Conservation (phyloP, 2,329 filamentous ascomycete species). For the Penicillium sp. region DNA sequence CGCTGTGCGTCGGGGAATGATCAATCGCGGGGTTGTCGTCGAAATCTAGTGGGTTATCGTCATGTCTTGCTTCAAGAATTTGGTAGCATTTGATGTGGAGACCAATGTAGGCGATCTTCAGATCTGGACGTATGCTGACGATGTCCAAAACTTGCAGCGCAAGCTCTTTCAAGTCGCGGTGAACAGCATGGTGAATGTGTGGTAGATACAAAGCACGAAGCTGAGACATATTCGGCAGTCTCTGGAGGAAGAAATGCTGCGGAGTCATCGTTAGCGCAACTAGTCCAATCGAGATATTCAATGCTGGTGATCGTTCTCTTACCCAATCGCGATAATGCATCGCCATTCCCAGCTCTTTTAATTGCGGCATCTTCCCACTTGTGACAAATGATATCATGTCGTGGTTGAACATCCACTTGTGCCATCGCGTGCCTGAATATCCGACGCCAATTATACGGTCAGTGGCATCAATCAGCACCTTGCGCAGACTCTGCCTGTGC, state of each 20-base stretch:
- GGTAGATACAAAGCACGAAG: constrained; percentile 70
- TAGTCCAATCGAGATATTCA: neutral
- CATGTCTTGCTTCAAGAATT: constrained; percentile 60
- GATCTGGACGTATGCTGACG: constrained; percentile 70
- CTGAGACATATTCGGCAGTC: constrained; percentile 67
- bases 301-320: constrained; percentile 33
- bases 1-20: constrained; percentile 38
- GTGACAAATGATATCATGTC: constrained; percentile 71
- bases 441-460: constrained; percentile 47
- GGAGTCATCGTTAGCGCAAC: constrained; percentile 18
- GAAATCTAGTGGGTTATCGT: constrained; percentile 34
- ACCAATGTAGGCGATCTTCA: constrained; percentile 74
- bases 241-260: constrained; percentile 76
- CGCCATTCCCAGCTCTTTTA: constrained; percentile 69
- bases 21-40: constrained; percentile 36
- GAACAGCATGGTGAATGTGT: constrained; percentile 62
- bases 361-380: constrained; percentile 68
- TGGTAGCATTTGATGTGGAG: constrained; percentile 78
- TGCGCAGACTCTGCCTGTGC: constrained; percentile 69
- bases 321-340: constrained; percentile 78
- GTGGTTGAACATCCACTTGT: constrained; percentile 67
- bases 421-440: constrained; percentile 52
- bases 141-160: constrained; percentile 76
- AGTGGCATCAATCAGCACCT: constrained; percentile 70
- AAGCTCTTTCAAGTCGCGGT: constrained; percentile 65